Evolutionary conservation across 495 filamentous ascomycete genomes (phyloP).

Genomic region (Trichocladium uniseriatum): DNA sequence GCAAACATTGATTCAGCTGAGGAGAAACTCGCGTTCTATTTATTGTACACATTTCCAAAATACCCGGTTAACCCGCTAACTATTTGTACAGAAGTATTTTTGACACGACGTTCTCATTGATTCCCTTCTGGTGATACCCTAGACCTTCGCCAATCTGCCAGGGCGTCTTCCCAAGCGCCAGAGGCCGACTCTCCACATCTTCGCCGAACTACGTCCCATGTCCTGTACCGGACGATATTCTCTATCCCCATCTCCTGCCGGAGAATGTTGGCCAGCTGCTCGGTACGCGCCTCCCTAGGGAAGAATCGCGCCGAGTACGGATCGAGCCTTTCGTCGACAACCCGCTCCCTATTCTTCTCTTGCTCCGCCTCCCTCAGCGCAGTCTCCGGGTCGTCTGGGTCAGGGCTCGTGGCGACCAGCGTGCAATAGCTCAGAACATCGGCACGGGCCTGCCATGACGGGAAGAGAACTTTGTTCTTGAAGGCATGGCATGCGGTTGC

Average conservation of each 20-base stretch:
- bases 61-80: too few relatives aligned
- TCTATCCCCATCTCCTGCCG: conserved; percentile 83
- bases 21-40: too few relatives aligned
- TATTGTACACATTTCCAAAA: too few relatives aligned
- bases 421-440: conserved; percentile 88
- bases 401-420: conserved; percentile 74
- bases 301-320: conserved; percentile 84
- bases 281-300: conserved; percentile 73
- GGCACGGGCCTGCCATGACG: conserved; percentile 76
- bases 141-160: conserved; percentile 37
- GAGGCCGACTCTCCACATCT: conserved; percentile 55
- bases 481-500: conserved; percentile 56
- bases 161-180: conserved; percentile 51
- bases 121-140: background rate
- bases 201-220: conserved; percentile 73
- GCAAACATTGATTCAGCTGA: too few relatives aligned
- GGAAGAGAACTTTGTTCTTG: conserved; percentile 72
- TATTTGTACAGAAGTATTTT: too few relatives aligned
- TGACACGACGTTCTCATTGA: background rate
- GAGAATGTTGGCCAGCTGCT: conserved; percentile 65
- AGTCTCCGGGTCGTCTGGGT: conserved; percentile 80
- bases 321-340: conserved; percentile 84
- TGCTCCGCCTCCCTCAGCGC: conserved; percentile 61
- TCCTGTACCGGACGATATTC: conserved; percentile 71
- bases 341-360: conserved; percentile 57